Base-by-base conservation (phyloP, 73 alveolate genomes). In the Uronychia setigera region DNA sequence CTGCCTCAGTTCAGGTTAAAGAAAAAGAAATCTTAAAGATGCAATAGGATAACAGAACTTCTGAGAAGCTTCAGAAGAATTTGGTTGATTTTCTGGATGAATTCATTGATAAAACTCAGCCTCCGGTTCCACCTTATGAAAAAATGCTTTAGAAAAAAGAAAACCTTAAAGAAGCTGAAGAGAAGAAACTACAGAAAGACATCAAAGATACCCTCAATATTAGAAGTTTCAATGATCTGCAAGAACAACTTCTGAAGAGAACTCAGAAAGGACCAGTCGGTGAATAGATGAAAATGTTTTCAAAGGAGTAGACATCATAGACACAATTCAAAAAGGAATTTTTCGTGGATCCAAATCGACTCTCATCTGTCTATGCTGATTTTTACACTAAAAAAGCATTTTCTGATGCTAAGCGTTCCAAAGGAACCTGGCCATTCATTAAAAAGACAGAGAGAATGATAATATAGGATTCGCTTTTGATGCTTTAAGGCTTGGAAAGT, bases 401-500 rank as follows among this genome's bases (percentile, higher is more conserved):
- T 46, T 5, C 67, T 46, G 67, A 46, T 11, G n/a, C 19, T 19
- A 46, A 46, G 67, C 5, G 19, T 46, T 11, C 5, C 67, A 46
- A 46, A 19, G 67, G 67, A 46, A 11, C 5, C n/a, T 78, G 84
- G 84, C 84, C 84, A 0, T 78, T 32, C 29, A 33, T 31, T 26
- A 78, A 26, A 31, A 35, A 31, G 31, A 78, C 84, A 25, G 84
- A 78, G 29, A 31, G 84, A 26, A 31, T 78, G 29, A 78, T 78
- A 9, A 30, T 78, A 1, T 26, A 78, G 32, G 84, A 78, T 78
- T 32, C 33, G 14, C 59, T 78, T 34, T 33, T 31, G 1, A 78
- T 78, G 84, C 75, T 78, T 1, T 26, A 78, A 78, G 84, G 84
- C 57, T 26, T 78, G 67, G 29, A 31, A 26, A 78, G 35, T 78